These are phyloP conservation scores for Leccinum truebloodii DNA, from an alignment of 768 basidiomycete species.

Conservation along the genomic window DNA sequence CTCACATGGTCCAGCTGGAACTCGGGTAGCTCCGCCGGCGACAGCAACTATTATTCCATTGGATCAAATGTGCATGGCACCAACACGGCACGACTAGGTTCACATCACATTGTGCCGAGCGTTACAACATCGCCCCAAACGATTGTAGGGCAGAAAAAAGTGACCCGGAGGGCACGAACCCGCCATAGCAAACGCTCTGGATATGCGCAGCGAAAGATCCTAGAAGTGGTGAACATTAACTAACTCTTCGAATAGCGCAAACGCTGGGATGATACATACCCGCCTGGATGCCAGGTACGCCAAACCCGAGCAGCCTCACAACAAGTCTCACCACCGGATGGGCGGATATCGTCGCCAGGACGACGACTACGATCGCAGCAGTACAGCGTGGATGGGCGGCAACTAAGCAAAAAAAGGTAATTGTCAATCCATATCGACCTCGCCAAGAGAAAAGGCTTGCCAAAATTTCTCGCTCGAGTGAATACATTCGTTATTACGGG, in stretches of 20 bases:
- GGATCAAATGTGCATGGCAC: neutral
- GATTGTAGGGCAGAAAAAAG: constrained; percentile 13
- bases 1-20: neutral
- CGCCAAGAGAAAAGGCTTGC: neutral
- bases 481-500: neutral
- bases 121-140: neutral
- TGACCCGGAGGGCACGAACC: neutral
- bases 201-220: constrained; percentile 4
- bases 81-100: neutral
- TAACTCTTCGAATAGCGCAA: neutral
- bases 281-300: fast-evolving
- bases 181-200: neutral
- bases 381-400: neutral
- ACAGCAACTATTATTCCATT: neutral
- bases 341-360: neutral
- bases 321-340: neutral
- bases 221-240: neutral
- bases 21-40: too few species aligned
- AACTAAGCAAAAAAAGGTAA: constrained; percentile 1
- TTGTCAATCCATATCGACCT: neutral
- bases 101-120: neutral
- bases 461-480: neutral
- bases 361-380: neutral
- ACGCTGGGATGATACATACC: constrained; percentile 6
- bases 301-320: neutral